Percentiles rank a stretch among this genome's conserved stretches.
These are phyloP conservation scores for Sporormia fimetaria DNA, from an alignment of 495 filamentous ascomycete species.

Conservation along the genomic window DNA sequence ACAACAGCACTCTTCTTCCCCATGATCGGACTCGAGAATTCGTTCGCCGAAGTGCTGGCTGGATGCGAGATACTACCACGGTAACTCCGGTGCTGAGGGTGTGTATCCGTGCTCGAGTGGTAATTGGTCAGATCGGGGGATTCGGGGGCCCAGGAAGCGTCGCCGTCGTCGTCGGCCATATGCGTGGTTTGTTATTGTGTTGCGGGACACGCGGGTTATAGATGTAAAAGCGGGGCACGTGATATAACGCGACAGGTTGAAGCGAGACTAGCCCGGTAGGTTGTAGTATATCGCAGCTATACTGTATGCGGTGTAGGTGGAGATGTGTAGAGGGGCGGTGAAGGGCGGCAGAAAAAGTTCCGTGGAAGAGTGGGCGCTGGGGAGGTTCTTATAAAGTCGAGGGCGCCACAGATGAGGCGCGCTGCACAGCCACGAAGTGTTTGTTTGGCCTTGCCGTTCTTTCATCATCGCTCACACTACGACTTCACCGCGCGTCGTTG, in stretches of 20 bases:
- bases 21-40: constrained; percentile 4
- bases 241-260: too few species aligned
- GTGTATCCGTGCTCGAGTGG: constrained; percentile 18
- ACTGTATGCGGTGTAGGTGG: not conserved
- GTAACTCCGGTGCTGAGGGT: constrained; percentile 29
- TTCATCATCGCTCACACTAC: too few species aligned
- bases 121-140: constrained; percentile 30
- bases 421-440: too few species aligned
- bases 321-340: not conserved
- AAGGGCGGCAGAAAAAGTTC: not conserved
- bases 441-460: too few species aligned
- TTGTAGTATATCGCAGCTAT: not conserved
- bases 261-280: not conserved
- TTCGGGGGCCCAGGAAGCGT: constrained; percentile 28
- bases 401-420: too few species aligned
- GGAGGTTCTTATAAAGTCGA: too few species aligned
- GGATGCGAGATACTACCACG: constrained; percentile 27
- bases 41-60: constrained; percentile 21
- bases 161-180: constrained; percentile 23
- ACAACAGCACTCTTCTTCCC: constrained; percentile 5
- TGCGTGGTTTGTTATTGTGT: constrained; percentile 3
- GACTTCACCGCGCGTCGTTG: too few species aligned
- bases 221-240: not conserved
- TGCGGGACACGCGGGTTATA: not conserved
- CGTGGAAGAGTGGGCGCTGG: not conserved